phyloP scores from a whole-genome alignment of 768 basidiomycete genomes.

The Suillus decipiens region DNA sequence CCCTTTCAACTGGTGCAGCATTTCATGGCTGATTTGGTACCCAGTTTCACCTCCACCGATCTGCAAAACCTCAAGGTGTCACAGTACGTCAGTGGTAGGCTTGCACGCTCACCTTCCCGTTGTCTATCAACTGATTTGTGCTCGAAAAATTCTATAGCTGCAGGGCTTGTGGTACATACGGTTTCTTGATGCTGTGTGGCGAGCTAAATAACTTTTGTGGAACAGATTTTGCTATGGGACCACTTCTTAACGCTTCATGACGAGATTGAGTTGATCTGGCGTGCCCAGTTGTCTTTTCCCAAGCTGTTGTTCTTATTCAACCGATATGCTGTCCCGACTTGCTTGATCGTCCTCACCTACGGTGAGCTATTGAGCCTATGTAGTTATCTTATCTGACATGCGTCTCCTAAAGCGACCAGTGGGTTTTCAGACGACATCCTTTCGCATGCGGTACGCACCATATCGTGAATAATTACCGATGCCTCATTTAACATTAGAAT shows the following conservation, averaged over 20 bases:
- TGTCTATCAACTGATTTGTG: constrained; percentile 9
- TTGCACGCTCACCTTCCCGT: background rate
- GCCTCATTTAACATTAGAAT: background rate
- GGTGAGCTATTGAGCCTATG: constrained; percentile 24
- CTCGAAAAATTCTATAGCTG: constrained; percentile 15
- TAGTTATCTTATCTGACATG: background rate
- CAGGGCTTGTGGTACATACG: constrained; percentile 25
- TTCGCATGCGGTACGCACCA: constrained; percentile 14
- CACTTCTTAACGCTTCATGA: constrained; percentile 35
- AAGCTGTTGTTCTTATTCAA: constrained; percentile 37
- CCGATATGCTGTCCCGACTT: constrained; percentile 34
- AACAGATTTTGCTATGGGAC: constrained; percentile 36
- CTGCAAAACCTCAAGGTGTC: constrained; percentile 18
- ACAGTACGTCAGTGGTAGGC: constrained; percentile 30
- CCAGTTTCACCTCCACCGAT: background rate
- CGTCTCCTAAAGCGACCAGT: constrained; percentile 23
- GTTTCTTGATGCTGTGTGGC: background rate
- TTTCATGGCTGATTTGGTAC: constrained; percentile 1
- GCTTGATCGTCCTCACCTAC: constrained; percentile 31
- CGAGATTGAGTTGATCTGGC: constrained; percentile 37
- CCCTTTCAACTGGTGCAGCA: constrained; percentile 1
- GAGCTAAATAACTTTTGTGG: background rate
- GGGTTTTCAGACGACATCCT: constrained; percentile 15
- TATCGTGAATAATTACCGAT: background rate
- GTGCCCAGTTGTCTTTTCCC: constrained; percentile 25